Conservation (phyloP, 129 eudicot species). For the Ambrosia trifida region DNA sequence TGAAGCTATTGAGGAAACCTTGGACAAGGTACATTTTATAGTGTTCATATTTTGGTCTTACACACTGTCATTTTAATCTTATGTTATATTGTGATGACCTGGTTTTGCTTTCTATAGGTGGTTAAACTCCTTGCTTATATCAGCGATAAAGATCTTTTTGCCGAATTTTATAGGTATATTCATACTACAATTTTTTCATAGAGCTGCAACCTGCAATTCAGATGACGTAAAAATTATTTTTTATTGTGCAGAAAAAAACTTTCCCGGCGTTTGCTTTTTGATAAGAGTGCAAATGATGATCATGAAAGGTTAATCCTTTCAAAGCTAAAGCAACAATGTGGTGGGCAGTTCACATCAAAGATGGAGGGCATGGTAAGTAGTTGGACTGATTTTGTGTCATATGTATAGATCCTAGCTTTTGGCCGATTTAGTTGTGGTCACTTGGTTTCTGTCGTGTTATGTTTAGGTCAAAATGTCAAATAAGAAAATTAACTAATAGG, state of each 20-base stretch:
- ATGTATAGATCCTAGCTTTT: not conserved
- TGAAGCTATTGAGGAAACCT: slow-evolving; percentile 84
- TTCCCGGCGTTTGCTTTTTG: slow-evolving; percentile 78
- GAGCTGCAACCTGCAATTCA: slow-evolving; percentile 1
- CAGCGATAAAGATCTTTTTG: slow-evolving; percentile 87
- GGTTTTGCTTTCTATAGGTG: slow-evolving; percentile 41
- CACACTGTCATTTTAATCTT: not conserved
- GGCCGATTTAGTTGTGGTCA: not conserved
- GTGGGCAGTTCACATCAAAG: slow-evolving; percentile 91
- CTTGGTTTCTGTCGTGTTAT: not conserved
- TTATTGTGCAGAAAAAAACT: slow-evolving; percentile 63
- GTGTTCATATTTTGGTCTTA: not conserved
- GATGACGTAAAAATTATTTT: not conserved
- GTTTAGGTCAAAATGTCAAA: not conserved
- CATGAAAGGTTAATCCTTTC: slow-evolving; percentile 77
- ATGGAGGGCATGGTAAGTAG: slow-evolving; percentile 90
- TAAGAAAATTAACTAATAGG: not conserved
- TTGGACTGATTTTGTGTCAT: not conserved
- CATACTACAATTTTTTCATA: too few relatives aligned
- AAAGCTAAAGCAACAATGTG: slow-evolving; percentile 86
- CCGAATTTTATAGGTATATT: slow-evolving; percentile 71
- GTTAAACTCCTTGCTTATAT: slow-evolving; percentile 80
- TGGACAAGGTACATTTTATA: slow-evolving; percentile 61
- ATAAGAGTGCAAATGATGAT: slow-evolving; percentile 83
- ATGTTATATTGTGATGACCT: not conserved